phyloP scores from a whole-genome alignment of 805 yeast species.

The Kazachstania bromeliacearum region DNA sequence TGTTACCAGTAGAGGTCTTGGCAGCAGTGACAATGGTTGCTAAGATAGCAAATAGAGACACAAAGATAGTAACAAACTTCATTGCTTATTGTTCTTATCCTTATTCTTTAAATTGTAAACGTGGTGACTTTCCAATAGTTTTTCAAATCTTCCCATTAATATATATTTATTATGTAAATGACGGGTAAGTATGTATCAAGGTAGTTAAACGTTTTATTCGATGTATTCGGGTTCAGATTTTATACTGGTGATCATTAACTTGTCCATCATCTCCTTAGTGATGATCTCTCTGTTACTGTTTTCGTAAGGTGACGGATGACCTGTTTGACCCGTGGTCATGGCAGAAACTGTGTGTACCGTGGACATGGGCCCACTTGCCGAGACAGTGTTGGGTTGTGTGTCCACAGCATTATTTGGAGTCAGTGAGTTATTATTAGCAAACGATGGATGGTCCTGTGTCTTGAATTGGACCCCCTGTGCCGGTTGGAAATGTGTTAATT shows the following conservation, averaged over 20 bases:
- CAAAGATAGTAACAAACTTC: background rate
- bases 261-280: constrained; percentile 26
- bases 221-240: constrained; percentile 27
- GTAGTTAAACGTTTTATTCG: too few species aligned
- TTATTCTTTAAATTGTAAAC: too few species aligned
- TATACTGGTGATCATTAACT: constrained; percentile 24
- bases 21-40: constrained; percentile 3
- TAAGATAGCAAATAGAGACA: background rate
- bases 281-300: constrained; percentile 9
- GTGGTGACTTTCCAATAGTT: too few species aligned
- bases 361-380: constrained; percentile 4
- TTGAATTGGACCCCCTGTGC: constrained; percentile 40
- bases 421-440: background rate
- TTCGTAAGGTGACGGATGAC: constrained; percentile 1
- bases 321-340: constrained; percentile 1
- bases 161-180: too few species aligned
- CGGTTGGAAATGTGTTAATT: constrained; percentile 47
- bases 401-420: constrained; percentile 1
- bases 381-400: constrained; percentile 7
- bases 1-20: constrained; percentile 12
- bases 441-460: constrained; percentile 1
- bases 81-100: background rate
- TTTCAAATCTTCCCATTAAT: too few species aligned
- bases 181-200: too few species aligned
- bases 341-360: constrained; percentile 6